These are phyloP conservation scores for Pythium aristosporum DNA, from an alignment of 352 stramenopile genomes.

Conservation along the genomic window DNA sequence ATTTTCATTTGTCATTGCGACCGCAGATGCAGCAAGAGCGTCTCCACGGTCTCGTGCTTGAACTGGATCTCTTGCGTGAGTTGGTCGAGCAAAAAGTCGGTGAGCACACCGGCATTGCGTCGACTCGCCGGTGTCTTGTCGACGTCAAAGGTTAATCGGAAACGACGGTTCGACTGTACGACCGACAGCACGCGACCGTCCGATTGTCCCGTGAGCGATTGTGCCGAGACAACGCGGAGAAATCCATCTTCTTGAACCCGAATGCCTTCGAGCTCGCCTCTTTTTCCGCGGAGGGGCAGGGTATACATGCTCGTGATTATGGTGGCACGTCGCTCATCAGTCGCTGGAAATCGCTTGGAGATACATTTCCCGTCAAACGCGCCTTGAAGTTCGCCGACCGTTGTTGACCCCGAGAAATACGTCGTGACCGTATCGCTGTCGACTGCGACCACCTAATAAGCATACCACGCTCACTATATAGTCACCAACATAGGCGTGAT, in stretches of 20 bases:
- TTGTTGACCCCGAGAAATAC: constrained; percentile 1
- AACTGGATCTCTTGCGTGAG: constrained; percentile 20
- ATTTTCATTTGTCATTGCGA: too few species aligned
- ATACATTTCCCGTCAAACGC: constrained; percentile 10
- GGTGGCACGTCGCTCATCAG: not conserved
- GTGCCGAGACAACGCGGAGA: constrained; percentile 3
- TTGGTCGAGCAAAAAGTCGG: constrained; percentile 16
- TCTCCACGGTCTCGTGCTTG: constrained; percentile 21
- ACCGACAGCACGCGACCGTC: constrained; percentile 1
- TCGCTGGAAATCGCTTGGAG: constrained; percentile 1
- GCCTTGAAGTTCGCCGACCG: constrained; percentile 3
- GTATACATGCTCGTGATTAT: constrained; percentile 11
- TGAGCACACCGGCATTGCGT: constrained; percentile 15
- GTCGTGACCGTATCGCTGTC: constrained; percentile 3
- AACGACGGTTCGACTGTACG: constrained; percentile 10
- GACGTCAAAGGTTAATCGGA: constrained; percentile 14
- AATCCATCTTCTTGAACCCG: constrained; percentile 2
- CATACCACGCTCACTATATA: not conserved
- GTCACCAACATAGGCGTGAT: not conserved
- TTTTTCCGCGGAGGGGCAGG: not conserved
- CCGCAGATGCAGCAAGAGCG: constrained; percentile 11
- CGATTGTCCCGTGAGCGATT: not conserved
- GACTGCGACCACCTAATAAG: not conserved
- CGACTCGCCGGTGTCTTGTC: constrained; percentile 2
- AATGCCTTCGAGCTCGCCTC: not conserved